Conservation (phyloP, 306 rosid species). For the Macrotyloma uniflorum region DNA sequence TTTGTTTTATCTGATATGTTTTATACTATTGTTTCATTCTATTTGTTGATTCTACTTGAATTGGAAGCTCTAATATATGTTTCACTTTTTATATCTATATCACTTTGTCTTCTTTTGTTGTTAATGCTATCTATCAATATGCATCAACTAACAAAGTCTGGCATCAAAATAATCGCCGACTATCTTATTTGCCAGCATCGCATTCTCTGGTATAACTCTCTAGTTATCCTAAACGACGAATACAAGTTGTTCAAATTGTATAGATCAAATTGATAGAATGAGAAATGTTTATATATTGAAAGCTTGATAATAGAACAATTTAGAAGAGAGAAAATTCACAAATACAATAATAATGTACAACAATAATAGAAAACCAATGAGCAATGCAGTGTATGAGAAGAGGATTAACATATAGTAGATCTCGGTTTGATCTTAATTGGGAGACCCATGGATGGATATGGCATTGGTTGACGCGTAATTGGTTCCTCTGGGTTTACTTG, state of each 20-base stretch:
- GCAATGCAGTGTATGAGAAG: neutral
- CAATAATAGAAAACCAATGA: neutral
- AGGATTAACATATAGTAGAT: conserved; percentile 24
- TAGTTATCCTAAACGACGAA: conserved; percentile 9
- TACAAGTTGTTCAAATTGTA: conserved; percentile 15
- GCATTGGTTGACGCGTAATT: conserved; percentile 58
- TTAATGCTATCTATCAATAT: neutral
- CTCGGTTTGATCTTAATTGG: conserved; percentile 55
- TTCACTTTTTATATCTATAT: neutral
- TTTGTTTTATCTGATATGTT: conserved; percentile 9
- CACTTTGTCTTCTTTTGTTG: neutral
- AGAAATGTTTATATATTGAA: neutral
- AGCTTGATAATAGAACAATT: neutral
- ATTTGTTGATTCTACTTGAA: conserved; percentile 24
- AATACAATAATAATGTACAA: neutral
- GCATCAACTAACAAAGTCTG: neutral
- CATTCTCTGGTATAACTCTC: neutral
- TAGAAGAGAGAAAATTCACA: neutral
- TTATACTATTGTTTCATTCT: conserved; percentile 18
- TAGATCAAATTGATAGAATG: neutral
- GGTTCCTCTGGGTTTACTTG: conserved; percentile 43
- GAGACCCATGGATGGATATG: conserved; percentile 57
- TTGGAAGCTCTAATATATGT: neutral
- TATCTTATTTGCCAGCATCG: neutral
- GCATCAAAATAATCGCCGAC: conserved; percentile 11